phyloP scores from a whole-genome alignment of 768 basidiomycete genomes.

The Dioszegia aurantiaca region DNA sequence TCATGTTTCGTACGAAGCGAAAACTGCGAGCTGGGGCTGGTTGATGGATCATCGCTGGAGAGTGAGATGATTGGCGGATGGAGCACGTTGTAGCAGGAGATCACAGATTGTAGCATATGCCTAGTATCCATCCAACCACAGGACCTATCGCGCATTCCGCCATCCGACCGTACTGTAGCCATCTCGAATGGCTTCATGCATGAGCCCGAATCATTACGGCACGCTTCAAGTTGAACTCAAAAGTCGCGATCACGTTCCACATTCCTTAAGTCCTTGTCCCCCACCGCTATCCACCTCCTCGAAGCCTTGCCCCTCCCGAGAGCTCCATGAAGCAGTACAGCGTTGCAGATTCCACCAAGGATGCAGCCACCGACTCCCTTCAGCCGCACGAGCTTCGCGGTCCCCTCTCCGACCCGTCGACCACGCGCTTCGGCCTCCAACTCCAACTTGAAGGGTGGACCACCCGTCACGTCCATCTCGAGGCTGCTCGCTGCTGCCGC shows the following conservation, averaged over 20 bases:
- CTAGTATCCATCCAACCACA: too few relatives aligned
- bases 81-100: too few relatives aligned
- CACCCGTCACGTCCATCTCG: constrained; percentile 13
- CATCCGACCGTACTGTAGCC: too few relatives aligned
- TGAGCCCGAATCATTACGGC: not conserved
- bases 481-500: constrained; percentile 28
- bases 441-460: constrained; percentile 1
- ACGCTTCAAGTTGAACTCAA: not conserved
- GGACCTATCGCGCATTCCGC: too few relatives aligned
- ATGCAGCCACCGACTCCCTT: constrained; percentile 13
- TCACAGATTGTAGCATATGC: too few relatives aligned
- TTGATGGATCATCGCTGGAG: not conserved
- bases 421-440: constrained; percentile 3
- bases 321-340: too few relatives aligned
- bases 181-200: too few relatives aligned
- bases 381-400: constrained; percentile 7
- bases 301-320: too few relatives aligned
- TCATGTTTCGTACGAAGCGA: constrained; percentile 26
- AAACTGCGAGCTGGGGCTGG: constrained; percentile 5
- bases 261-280: not conserved
- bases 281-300: not conserved
- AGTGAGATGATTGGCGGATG: too few relatives aligned
- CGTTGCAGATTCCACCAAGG: not conserved
- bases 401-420: constrained; percentile 5
- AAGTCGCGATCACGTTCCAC: constrained; percentile 8